A percentile compares a stretch with the other conserved stretches of the same genome.
Conservation (phyloP, 2,329 filamentous ascomycete species). For the Onygenales sp. region DNA sequence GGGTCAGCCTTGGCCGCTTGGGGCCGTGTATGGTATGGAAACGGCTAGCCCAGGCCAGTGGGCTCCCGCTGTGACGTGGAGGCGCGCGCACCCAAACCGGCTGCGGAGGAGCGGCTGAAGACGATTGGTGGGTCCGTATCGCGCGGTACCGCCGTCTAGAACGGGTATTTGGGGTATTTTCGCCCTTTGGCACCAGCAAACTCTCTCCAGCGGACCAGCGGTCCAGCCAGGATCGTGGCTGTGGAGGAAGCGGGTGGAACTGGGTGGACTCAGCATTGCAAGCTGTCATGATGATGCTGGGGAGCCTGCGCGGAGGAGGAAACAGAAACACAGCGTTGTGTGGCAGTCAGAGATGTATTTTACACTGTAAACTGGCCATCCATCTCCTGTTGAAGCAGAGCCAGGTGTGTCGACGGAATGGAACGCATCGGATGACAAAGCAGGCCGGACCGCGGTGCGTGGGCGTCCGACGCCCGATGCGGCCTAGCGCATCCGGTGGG, state of each 20-base stretch:
- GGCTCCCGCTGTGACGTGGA: not conserved
- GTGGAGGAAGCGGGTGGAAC: not conserved
- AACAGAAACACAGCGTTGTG: too few species aligned
- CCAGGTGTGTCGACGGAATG: too few species aligned
- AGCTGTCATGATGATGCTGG: too few species aligned
- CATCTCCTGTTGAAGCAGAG: too few species aligned
- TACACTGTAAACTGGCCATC: too few species aligned
- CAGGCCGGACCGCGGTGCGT: not conserved
- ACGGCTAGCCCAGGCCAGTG: not conserved
- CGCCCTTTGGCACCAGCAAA: too few species aligned
- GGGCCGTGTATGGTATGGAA: not conserved
- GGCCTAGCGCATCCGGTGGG: slow-evolving; percentile 2
- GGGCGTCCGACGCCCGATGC: not conserved
- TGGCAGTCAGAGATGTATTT: too few species aligned
- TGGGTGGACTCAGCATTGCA: too few species aligned
- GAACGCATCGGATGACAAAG: slow-evolving; percentile 6
- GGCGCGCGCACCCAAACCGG: not conserved
- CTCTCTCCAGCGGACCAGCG: too few species aligned
- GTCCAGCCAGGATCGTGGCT: not conserved
- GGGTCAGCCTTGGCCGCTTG: not conserved
- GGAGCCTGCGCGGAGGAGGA: too few species aligned
- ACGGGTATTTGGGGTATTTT: not conserved
- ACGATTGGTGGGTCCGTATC: not conserved
- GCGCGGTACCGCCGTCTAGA: not conserved
- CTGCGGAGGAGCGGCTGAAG: not conserved